These are phyloP conservation scores for Spergularia bocconei DNA, from an alignment of 148 eudicot species.

Conservation along the genomic window DNA sequence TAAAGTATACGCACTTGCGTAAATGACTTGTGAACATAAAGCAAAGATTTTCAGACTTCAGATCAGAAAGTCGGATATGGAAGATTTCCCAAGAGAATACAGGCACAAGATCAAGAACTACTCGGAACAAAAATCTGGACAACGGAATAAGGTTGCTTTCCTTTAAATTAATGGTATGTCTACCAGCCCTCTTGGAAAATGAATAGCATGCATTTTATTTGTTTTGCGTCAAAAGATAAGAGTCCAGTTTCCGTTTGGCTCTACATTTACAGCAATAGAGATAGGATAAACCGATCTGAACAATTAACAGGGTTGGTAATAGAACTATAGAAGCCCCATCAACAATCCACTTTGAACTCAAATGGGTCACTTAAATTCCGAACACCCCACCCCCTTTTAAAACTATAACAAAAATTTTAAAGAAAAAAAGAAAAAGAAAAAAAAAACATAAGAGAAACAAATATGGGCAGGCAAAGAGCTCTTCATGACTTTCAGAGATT, in stretches of 20 bases:
- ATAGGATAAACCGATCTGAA: no score
- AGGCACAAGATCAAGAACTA: background rate
- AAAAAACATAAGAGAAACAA: background rate
- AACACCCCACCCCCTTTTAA: background rate
- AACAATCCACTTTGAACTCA: background rate
- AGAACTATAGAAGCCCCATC: background rate
- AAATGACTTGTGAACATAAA: no score
- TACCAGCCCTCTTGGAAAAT: background rate
- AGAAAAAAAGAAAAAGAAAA: background rate
- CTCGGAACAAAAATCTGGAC: background rate
- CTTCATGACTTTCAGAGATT: background rate
- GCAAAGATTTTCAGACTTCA: background rate
- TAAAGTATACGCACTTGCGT: background rate
- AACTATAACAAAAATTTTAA: background rate
- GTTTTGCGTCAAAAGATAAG: background rate
- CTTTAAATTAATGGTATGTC: background rate
- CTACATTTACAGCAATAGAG: background rate
- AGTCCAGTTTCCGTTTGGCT: background rate
- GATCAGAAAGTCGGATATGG: no score
- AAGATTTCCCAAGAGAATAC: background rate
- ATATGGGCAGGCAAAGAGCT: background rate
- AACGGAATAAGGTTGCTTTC: background rate
- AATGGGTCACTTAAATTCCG: background rate
- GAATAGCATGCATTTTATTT: background rate
- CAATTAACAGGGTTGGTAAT: no score